These are phyloP conservation scores for Lentinula sp. DNA, from an alignment of 768 basidiomycete genomes.

Conservation along the genomic window DNA sequence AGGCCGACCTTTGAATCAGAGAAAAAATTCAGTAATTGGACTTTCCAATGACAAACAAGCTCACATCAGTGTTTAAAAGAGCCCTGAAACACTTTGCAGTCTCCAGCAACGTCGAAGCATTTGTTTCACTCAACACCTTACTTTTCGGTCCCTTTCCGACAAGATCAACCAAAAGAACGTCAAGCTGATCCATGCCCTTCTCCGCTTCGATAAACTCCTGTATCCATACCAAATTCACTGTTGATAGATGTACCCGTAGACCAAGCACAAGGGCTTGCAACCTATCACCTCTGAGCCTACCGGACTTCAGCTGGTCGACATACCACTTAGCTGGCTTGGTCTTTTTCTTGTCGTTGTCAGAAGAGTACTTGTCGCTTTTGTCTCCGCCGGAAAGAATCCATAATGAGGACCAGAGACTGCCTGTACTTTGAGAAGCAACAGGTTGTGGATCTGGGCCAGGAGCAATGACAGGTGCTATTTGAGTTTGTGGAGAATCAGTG, in stretches of 20 bases:
- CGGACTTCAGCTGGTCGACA: constrained; percentile 51
- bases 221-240: constrained; percentile 74
- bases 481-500: constrained; percentile 27
- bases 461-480: constrained; percentile 10
- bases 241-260: constrained; percentile 81
- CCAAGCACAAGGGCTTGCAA: constrained; percentile 76
- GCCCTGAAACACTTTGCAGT: constrained; percentile 75
- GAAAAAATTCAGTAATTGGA: constrained; percentile 7
- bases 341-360: constrained; percentile 1
- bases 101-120: constrained; percentile 66
- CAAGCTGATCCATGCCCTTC: constrained; percentile 62
- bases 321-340: constrained; percentile 54
- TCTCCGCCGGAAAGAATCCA: constrained; percentile 67
- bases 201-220: constrained; percentile 65
- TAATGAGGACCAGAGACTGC: constrained; percentile 72
- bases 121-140: constrained; percentile 54
- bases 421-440: constrained; percentile 63
- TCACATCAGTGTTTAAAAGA: constrained; percentile 79
- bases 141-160: constrained; percentile 66
- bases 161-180: constrained; percentile 48
- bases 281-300: constrained; percentile 49
- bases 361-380: constrained; percentile 19
- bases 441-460: constrained; percentile 28
- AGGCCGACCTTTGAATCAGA: constrained; percentile 56
- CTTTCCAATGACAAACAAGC: constrained; percentile 15